These are phyloP conservation scores for Thalia dealbata DNA, from an alignment of 176 grass and related monocot species.

Conservation along the genomic window DNA sequence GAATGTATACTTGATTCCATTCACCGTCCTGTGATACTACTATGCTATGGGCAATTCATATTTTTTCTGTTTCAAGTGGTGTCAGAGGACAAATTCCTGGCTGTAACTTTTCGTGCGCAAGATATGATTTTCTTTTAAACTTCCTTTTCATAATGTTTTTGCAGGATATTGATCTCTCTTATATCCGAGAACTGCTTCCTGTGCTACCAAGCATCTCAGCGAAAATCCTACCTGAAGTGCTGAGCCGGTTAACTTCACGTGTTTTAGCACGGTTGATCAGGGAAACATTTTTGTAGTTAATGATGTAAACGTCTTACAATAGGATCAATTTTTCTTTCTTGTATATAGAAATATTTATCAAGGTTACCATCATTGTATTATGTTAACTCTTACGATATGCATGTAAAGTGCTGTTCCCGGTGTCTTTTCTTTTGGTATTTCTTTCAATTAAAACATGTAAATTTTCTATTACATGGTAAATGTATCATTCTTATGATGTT, in stretches of 20 bases:
- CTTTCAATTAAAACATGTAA: neutral
- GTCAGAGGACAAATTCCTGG: too few relatives aligned
- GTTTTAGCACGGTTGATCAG: conserved; percentile 69
- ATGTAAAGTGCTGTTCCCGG: neutral
- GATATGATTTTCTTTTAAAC: neutral
- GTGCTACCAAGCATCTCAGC: conserved; percentile 77
- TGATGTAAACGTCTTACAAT: neutral
- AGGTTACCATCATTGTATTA: neutral
- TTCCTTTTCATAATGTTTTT: neutral
- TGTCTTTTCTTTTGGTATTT: neutral
- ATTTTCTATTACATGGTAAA: neutral
- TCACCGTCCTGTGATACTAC: neutral
- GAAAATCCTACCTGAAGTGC: conserved; percentile 70
- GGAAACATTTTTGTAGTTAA: conserved; percentile 63
- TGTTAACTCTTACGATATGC: neutral
- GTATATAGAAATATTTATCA: conserved; percentile 6
- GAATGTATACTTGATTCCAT: too few relatives aligned
- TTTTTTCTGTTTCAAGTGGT: too few relatives aligned
- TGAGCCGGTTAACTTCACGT: conserved; percentile 64
- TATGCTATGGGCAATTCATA: neutral
- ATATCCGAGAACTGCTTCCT: conserved; percentile 77
- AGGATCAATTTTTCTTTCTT: conserved; percentile 12
- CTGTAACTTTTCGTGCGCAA: neutral
- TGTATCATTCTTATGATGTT: too few relatives aligned
- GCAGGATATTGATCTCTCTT: conserved; percentile 55